phyloP scores from a whole-genome alignment of 805 yeast species.

The Candida cerambycidarum region DNA sequence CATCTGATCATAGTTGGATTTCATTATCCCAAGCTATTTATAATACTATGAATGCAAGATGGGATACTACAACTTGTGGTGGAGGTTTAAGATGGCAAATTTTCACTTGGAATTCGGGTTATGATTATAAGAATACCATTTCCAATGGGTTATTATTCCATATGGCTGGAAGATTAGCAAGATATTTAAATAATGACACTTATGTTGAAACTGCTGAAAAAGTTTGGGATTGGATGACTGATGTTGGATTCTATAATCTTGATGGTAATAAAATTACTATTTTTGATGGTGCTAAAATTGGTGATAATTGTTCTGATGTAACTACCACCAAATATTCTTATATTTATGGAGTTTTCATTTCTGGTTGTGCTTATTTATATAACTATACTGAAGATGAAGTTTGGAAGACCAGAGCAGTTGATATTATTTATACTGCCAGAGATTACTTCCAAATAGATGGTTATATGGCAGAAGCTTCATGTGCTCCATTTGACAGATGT shows the following conservation, averaged over 20 bases:
- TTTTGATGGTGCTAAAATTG: constrained; percentile 59
- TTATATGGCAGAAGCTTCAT: constrained; percentile 62
- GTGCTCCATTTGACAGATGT: constrained; percentile 54
- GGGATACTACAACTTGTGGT: constrained; percentile 73
- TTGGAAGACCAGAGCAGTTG: constrained; percentile 42
- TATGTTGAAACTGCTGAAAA: constrained; percentile 73
- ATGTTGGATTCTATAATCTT: constrained; percentile 26
- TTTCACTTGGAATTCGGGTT: constrained; percentile 91
- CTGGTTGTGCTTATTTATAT: constrained; percentile 71
- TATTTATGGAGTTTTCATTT: constrained; percentile 64
- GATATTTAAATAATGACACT: constrained; percentile 73
- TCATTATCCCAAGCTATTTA: constrained; percentile 84
- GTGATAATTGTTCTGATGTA: constrained; percentile 48
- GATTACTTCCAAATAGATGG: constrained; percentile 42
- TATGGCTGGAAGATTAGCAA: constrained; percentile 79
- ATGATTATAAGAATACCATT: constrained; percentile 87
- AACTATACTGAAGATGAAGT: constrained; percentile 51
- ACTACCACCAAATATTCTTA: constrained; percentile 63
- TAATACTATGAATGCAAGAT: constrained; percentile 84
- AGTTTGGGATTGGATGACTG: constrained; percentile 79
- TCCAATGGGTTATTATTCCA: constrained; percentile 91
- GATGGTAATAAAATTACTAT: constrained; percentile 34
- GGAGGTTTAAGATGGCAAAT: constrained; percentile 98
- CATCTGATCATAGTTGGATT: constrained; percentile 74
- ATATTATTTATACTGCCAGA: constrained; percentile 36